Base-by-base conservation (phyloP, 129 eudicot species). In the Flaveria linearis region DNA sequence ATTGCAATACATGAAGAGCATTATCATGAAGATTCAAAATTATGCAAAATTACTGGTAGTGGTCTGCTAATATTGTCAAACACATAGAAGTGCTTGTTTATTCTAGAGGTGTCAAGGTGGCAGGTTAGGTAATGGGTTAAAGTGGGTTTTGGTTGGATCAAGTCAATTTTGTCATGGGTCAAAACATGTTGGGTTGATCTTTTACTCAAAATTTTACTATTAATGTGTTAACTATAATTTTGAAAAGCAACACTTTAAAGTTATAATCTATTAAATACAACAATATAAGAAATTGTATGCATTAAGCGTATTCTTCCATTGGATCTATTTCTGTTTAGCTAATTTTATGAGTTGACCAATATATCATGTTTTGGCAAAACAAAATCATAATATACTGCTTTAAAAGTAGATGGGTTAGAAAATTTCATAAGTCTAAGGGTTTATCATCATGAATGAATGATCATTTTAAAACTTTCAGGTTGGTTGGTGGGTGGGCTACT, bases 401-500 rank as follows among this genome's bases (percentile, higher is more conserved):
- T 30, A 30, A 30, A 30, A 30, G 5, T 30, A 30, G 36, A 30
- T 30, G 36, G 36, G 5, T 30, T 5, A 30, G 5, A 30, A 30
- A 30, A 30, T 30, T 30, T 30, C 36, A 30, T 3, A 30, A 3
- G 36, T 30, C 36, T 30, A 5, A 30, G 5, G 36, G 36, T 23
- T 23, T 12, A 42, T 57, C 42, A 43, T 64, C 61, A 66, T 70
- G 67, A 42, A 8, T 50, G 26, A 5, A 46, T 63, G 63, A 45
- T 80, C 42, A 75, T 77, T 28, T 25, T 42, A 12, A 68, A 71
- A 43, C n/a, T 52, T 84, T 14, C 88, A 95, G 99, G 93, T 89
- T 71, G 99, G 99, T 60, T 95, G 99, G 99, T 95, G 99, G 30
- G 96, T 91, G 55, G 99, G 97, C 22, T 89, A 75, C 85, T 88